Conservation (phyloP, 2,329 filamentous ascomycete species). For the Decorospora gaudefroyi region DNA sequence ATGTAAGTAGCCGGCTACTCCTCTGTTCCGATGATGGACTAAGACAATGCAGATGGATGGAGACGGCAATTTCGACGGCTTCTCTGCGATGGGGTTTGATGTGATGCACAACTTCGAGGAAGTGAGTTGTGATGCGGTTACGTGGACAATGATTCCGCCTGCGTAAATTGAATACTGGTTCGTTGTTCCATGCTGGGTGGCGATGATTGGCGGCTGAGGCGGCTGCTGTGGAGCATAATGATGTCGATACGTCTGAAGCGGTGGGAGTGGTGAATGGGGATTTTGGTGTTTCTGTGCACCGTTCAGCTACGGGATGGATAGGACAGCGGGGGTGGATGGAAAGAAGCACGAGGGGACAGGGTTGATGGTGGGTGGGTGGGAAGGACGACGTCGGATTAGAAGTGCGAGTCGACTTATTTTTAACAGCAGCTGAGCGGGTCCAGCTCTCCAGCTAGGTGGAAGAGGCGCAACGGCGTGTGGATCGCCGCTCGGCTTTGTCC, state of each 20-base stretch:
- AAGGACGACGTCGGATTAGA: conserved; percentile 25
- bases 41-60: conserved; percentile 64
- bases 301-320: conserved; percentile 8
- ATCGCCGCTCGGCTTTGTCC: conserved; percentile 24
- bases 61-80: conserved; percentile 72
- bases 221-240: neutral
- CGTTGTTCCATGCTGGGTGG: neutral
- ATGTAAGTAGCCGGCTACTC: conserved; percentile 62
- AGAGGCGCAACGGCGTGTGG: conserved; percentile 10
- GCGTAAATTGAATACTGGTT: conserved; percentile 18
- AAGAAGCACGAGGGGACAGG: neutral
- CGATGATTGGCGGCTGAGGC: too few relatives aligned
- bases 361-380: neutral
- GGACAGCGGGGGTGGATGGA: conserved; percentile 1
- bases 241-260: too few relatives aligned
- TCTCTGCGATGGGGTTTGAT: conserved; percentile 79
- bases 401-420: conserved; percentile 19
- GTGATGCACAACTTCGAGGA: conserved; percentile 81
- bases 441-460: conserved; percentile 2
- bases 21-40: conserved; percentile 19
- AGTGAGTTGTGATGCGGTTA: conserved; percentile 69
- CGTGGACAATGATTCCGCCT: conserved; percentile 62
- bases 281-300: conserved; percentile 5
- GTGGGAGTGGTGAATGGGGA: too few relatives aligned
- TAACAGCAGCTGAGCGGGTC: conserved; percentile 12